Evolutionary conservation across 306 rosid genomes (phyloP), one percentile per base, ranked within the genome.

Genomic region (Dryas drummondii): DNA sequence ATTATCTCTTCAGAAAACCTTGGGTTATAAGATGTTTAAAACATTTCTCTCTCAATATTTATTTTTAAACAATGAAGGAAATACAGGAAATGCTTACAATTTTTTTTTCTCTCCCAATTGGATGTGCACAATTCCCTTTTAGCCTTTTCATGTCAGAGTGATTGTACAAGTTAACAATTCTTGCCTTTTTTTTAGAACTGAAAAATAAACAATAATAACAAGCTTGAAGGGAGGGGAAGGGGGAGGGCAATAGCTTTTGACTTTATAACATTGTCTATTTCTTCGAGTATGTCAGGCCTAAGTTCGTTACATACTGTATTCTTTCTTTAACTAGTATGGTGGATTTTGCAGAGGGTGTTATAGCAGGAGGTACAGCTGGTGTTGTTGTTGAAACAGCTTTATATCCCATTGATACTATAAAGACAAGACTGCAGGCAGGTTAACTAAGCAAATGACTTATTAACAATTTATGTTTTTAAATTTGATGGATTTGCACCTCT

Each of bases 281-380:
- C 55, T 66, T 66, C 37, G 61, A 71, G 51, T 51, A 47, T 45
- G 51, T n/a, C 55, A 13, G 47, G 32, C 59, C 32, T 63, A 50
- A 26, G 62, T 84, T 37, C 66, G 55, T 49, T 69, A 59, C 47
- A 64, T 1, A 66, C 67, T 68, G 63, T 59, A 63, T 71, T 75
- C 42, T 5, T 55, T 59, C 52, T 81, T 78, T 88, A 74, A 80
- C 42, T 75, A 45, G 50, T 78, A 50, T 53, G 68, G 37, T 74
- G 73, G 73, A 81, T 86, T 82, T 86, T 84, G 93, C 91, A 91
- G 98, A 94, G 89, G 97, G 97, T 49, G 82, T 84, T 70, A 85
- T 94, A 70, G 97, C 98, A 16, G 97, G 97, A 79, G 98, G 96
- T 79, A 85, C 96, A 54, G 91, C 98, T 59, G 98, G 96, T 71